Evolutionary conservation across 768 basidiomycete species (phyloP).

Genomic region (Dacryopinax primogenitus): DNA sequence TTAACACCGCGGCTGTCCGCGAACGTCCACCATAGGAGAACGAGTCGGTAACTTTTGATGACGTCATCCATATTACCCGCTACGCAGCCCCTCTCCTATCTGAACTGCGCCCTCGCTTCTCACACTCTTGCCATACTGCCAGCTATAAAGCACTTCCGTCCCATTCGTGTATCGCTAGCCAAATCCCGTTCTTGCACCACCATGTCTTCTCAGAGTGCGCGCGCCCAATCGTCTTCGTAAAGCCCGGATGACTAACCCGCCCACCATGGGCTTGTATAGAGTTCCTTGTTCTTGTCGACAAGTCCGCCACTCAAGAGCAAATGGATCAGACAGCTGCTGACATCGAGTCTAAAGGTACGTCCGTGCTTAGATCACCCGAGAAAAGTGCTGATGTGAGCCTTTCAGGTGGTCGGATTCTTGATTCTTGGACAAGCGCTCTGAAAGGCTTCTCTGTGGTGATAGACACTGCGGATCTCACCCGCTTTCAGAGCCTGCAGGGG

Average conservation of each 20-base stretch:
- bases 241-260: not conserved
- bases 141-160: not conserved
- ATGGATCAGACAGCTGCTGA: constrained; percentile 5
- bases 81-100: not conserved
- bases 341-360: not conserved
- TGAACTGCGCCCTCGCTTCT: not conserved
- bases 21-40: not conserved
- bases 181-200: not conserved
- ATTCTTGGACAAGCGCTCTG: not conserved
- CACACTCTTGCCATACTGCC: not conserved
- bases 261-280: not conserved
- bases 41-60: not conserved
- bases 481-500: constrained; percentile 2
- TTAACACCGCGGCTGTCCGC: too few relatives aligned
- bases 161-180: not conserved
- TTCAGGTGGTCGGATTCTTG: not conserved
- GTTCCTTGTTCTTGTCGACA: constrained; percentile 1
- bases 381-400: not conserved
- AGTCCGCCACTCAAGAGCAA: not conserved
- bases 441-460: constrained; percentile 1
- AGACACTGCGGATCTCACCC: not conserved
- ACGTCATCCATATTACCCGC: not conserved
- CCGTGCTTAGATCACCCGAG: not conserved
- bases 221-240: not conserved
- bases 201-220: constrained; percentile 1